A percentile compares a stretch with the other conserved stretches of the same genome.
Conservation (phyloP, 352 stramenopile genomes). For the Pythium phragmiticola region DNA sequence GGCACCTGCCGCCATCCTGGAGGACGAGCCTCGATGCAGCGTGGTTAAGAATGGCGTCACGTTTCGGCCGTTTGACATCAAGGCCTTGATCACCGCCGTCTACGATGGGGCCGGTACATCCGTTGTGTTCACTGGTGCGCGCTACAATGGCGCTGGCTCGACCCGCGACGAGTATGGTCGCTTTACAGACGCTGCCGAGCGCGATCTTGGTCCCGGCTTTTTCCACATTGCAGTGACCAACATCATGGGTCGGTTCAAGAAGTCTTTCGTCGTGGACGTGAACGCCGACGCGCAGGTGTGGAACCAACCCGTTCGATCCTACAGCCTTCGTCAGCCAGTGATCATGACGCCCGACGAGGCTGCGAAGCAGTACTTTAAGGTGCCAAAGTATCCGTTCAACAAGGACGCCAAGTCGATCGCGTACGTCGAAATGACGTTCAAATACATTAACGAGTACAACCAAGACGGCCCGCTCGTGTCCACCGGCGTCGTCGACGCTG, state of each 20-base stretch:
- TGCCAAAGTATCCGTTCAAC: conserved; percentile 42
- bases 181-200: conserved; percentile 35
- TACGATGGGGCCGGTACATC: conserved; percentile 28
- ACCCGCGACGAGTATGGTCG: conserved; percentile 44
- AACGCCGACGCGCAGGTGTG: conserved; percentile 39
- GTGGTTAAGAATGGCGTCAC: conserved; percentile 41
- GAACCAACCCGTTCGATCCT: conserved; percentile 58
- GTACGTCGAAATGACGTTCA: conserved; percentile 44
- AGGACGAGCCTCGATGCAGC: conserved; percentile 8
- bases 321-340: conserved; percentile 33
- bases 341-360: conserved; percentile 35
- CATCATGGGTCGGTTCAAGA: conserved; percentile 40
- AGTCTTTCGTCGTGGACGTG: conserved; percentile 43
- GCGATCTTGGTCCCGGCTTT: conserved; percentile 51
- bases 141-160: conserved; percentile 32
- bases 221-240: conserved; percentile 32
- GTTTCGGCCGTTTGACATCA: conserved; percentile 28
- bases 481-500: conserved; percentile 27
- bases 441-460: conserved; percentile 44
- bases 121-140: conserved; percentile 44
- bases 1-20: conserved; percentile 10
- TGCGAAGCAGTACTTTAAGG: conserved; percentile 16
- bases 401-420: conserved; percentile 23
- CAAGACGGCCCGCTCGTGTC: conserved; percentile 40
- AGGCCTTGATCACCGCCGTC: conserved; percentile 22